A percentile compares a stretch with the other conserved stretches of the same genome.
These are phyloP conservation scores for Domatiomyces globalis DNA, from an alignment of 2,329 filamentous ascomycete species.

Conservation along the genomic window DNA sequence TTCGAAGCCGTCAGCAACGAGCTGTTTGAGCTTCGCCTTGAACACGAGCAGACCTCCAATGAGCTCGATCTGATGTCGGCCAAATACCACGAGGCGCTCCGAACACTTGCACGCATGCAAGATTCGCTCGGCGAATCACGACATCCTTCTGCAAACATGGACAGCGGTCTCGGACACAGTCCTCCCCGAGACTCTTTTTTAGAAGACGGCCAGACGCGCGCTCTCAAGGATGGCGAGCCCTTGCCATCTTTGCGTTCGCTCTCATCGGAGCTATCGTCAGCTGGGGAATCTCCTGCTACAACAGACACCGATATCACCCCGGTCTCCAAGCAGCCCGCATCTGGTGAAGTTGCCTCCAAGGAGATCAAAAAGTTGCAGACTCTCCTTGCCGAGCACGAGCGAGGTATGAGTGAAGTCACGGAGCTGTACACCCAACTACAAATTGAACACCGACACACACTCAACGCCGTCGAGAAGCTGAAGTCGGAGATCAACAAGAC, in stretches of 20 bases:
- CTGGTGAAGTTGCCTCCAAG: slow-evolving; percentile 24
- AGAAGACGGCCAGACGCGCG: slow-evolving; percentile 51
- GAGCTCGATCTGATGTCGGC: slow-evolving; percentile 69
- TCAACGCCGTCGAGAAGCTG: slow-evolving; percentile 79
- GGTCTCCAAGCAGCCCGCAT: slow-evolving; percentile 9
- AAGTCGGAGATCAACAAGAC: slow-evolving; percentile 71
- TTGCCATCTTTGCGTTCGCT: slow-evolving; percentile 76
- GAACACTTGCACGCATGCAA: slow-evolving; percentile 68
- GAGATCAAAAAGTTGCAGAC: slow-evolving; percentile 60
- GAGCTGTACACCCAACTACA: slow-evolving; percentile 74
- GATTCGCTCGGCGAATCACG: slow-evolving; percentile 69
- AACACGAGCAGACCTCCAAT: slow-evolving; percentile 70
- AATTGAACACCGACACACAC: slow-evolving; percentile 61
- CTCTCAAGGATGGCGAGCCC: slow-evolving; percentile 46
- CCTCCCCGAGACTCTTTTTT: slow-evolving; percentile 47
- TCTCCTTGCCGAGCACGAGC: slow-evolving; percentile 62
- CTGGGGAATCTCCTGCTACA: slow-evolving; percentile 58
- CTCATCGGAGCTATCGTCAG: slow-evolving; percentile 85
- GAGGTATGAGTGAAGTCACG: slow-evolving; percentile 56
- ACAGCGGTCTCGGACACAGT: slow-evolving; percentile 27
- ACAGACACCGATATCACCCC: slow-evolving; percentile 31
- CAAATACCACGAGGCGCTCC: slow-evolving; percentile 84
- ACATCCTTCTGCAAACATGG: slow-evolving; percentile 34
- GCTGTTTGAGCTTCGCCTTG: slow-evolving; percentile 73
- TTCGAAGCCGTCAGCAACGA: slow-evolving; percentile 84